Base-by-base conservation (phyloP, 768 basidiomycete genomes). In the Chiua virens region DNA sequence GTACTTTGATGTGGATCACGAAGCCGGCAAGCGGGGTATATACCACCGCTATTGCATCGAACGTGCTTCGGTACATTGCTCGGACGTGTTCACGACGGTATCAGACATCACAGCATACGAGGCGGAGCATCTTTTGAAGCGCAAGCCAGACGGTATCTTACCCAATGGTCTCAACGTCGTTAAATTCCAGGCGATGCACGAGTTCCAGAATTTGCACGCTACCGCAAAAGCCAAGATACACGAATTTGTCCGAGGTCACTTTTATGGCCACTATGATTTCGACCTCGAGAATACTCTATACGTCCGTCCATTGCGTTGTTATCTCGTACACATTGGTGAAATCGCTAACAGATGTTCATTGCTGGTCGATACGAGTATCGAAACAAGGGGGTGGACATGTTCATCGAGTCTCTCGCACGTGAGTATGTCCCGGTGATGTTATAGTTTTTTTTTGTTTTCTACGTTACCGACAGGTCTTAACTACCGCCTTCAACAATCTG, bases 331-430 rank as follows among this genome's bases (percentile, higher is more conserved):
- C 15, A 34, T 47, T 42, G 10, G 59, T 61, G 30, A 54, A 38
- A 6, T 43, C 11, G 35, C 30, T 39, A 17, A 49, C 65, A 97
- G 90, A 85, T 98, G 82, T 99, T 99, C 73, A 98, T 93, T 15
- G 97, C 97, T n/a, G 97, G 97, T 37, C 84, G 97, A 39, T 99
- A 99, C 71, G 97, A 99, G 70, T 99, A 97, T 71, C 81, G 97
- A 37, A 99, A 99, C 77, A 99, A 99, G 76, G 97, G 97, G 49
- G 94, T 98, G 27, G 97, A 99, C 67, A 97, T 99, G 96, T 99
- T 98, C 69, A 96, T 99, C 59, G 97, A 99, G 73, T 80, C 88
- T 17, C 83, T 99, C 50, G 97, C 96, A 25, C 91, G 96, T 84
- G 57, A 41, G 80, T 70, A 20, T 40, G 66, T 41, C 32, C 23